These are phyloP conservation scores for Daldinia loculata DNA, from an alignment of 495 filamentous ascomycete genomes.

Conservation along the genomic window DNA sequence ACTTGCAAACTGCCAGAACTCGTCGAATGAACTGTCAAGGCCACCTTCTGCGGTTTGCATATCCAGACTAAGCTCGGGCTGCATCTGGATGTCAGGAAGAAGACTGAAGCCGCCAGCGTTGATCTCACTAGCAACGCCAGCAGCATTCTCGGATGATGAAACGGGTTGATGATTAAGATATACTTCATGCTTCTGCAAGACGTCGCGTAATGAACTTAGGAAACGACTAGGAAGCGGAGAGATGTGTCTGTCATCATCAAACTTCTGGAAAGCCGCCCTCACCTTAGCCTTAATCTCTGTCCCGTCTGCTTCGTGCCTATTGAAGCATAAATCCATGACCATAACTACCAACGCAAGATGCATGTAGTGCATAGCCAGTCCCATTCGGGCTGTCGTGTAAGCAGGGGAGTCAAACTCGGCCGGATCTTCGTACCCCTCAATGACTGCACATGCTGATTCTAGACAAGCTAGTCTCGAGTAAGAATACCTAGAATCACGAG, in stretches of 20 bases:
- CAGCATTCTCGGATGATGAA: neutral
- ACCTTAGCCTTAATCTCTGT: neutral
- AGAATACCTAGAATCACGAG: slow-evolving; percentile 51
- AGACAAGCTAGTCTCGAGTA: slow-evolving; percentile 39
- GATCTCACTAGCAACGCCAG: neutral
- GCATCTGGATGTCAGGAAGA: neutral
- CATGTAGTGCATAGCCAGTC: slow-evolving; percentile 41
- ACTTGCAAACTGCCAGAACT: slow-evolving; percentile 35
- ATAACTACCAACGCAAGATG: slow-evolving; percentile 46
- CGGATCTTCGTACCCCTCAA: slow-evolving; percentile 53
- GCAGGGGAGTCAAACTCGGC: slow-evolving; percentile 19
- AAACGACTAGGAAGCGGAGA: neutral
- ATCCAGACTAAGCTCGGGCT: neutral
- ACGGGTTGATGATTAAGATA: neutral
- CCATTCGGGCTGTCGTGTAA: slow-evolving; percentile 31
- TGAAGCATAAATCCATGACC: slow-evolving; percentile 47
- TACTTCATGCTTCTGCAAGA: neutral
- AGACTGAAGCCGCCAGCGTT: neutral
- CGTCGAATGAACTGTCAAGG: slow-evolving; percentile 20
- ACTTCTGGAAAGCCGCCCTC: neutral
- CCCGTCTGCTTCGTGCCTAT: slow-evolving; percentile 8
- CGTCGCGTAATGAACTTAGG: neutral
- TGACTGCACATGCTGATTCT: slow-evolving; percentile 56
- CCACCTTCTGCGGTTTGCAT: neutral
- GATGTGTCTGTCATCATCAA: neutral